Evolutionary conservation across 306 rosid genomes (phyloP).

Genomic region (Trichosanthes truncata): DNA sequence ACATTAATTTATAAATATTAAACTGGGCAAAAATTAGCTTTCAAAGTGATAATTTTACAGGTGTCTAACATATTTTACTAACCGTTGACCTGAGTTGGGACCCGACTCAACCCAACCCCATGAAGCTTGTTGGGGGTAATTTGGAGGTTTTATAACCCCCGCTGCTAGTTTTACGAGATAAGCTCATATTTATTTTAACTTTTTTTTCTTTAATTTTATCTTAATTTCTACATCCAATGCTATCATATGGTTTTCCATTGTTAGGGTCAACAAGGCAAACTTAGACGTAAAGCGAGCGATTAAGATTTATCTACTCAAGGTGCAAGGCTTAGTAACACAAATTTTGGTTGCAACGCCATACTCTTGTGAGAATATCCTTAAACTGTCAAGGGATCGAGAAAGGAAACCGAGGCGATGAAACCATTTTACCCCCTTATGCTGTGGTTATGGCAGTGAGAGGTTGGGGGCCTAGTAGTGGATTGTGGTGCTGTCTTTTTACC

Average conservation of each 20-base stretch:
- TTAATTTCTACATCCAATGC: neutral
- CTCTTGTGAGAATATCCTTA: neutral
- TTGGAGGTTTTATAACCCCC: neutral
- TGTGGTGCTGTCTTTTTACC: neutral
- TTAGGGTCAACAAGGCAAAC: neutral
- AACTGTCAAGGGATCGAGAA: neutral
- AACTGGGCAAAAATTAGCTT: neutral
- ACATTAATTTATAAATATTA: neutral
- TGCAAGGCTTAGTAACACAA: neutral
- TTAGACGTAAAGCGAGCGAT: neutral
- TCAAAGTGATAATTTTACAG: neutral
- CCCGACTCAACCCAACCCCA: neutral
- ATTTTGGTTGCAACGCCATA: neutral
- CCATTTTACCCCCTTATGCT: neutral
- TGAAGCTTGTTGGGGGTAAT: neutral
- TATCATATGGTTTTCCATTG: neutral
- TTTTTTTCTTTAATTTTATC: neutral
- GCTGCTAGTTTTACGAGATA: neutral
- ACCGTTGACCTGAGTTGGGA: neutral
- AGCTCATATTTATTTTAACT: neutral
- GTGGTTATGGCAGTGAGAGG: neutral
- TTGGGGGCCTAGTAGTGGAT: neutral
- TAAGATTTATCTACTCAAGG: neutral
- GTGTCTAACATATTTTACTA: neutral
- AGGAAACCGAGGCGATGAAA: neutral